Percentiles rank a stretch among this genome's conserved stretches.
These are phyloP conservation scores for Moesziomyces antarcticus DNA, from an alignment of 1,284 basidiomycete genomes.

Conservation along the genomic window DNA sequence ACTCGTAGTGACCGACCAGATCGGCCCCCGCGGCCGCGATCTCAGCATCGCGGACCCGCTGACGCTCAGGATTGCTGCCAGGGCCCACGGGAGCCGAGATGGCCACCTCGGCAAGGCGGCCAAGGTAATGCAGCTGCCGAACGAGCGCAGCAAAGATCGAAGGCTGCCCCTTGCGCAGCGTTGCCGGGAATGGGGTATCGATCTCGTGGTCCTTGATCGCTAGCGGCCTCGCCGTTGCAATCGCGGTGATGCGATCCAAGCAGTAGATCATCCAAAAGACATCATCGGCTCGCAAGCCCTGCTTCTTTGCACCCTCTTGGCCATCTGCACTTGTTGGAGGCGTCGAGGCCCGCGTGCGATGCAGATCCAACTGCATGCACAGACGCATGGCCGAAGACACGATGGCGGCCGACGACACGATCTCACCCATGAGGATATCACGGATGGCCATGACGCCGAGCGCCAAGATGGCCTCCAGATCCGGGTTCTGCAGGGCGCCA, in stretches of 20 bases:
- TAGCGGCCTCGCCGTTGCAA: conserved; percentile 28
- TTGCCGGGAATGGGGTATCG: conserved; percentile 25
- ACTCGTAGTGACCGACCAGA: conserved; percentile 33
- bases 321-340: background rate
- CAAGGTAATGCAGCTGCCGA: conserved; percentile 36
- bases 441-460: conserved; percentile 39
- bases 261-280: conserved; percentile 44
- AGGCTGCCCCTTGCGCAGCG: conserved; percentile 32
- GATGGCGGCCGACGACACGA: conserved; percentile 26
- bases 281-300: conserved; percentile 9
- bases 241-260: conserved; percentile 40
- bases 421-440: conserved; percentile 32
- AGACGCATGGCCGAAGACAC: conserved; percentile 32
- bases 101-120: conserved; percentile 23
- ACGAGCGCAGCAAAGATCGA: conserved; percentile 46
- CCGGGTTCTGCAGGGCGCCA: conserved; percentile 18
- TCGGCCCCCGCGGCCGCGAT: conserved; percentile 27
- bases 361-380: conserved; percentile 39
- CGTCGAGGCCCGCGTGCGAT: conserved; percentile 11
- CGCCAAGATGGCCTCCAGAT: conserved; percentile 37
- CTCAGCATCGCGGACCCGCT: conserved; percentile 19
- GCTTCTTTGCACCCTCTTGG: background rate
- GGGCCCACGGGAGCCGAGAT: background rate
- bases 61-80: conserved; percentile 4
- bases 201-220: conserved; percentile 44